Base-by-base conservation (phyloP, 805 yeast species). In the Saccharomyces jurei region DNA sequence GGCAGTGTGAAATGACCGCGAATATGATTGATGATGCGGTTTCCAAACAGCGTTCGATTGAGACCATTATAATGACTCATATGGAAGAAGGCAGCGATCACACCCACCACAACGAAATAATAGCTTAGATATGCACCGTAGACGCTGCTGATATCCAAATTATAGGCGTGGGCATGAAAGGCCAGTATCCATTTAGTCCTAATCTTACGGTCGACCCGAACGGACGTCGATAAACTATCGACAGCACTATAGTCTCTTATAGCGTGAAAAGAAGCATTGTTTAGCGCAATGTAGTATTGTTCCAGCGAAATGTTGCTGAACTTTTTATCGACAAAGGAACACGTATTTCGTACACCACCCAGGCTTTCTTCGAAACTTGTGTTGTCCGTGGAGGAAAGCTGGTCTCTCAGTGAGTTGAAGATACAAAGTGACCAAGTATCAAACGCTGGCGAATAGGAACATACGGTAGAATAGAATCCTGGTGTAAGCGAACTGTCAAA, bases 401-500 rank as follows among this genome's bases (percentile, higher is more conserved):
- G 27, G 25, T 56, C 56, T 6, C 48, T 30, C 10, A 63, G 46
- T 32, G 61, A 55, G 46, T 63, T 63, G 41, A 53, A 49, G 14
- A 62, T 58, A 48, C 68, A 64, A 11, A 54, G 31, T 4, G 62
- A 41, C 66, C 65, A 63, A 5, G 65, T 57, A 30, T 57, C 61
- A 28, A 63, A 56, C 2, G 68, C 66, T 6, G 66, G 66, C 31
- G 53, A 52, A 50, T 62, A 64, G 22, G 44, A 56, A 30, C 68
- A 64, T 5, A 62, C 21, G 21, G 62, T 44, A 9, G 58, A 50
- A 48, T 60, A 63, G 48, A 58, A 63, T 9, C 53, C 55, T 3
- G 47, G 29, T 8, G 9, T 10, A 17, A 36, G 25, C 2, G 31
- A 30, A 10, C 49, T 50, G 3, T 55, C 54, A 47, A 50, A 57